phyloP scores from a whole-genome alignment of 2,329 filamentous ascomycete species.

The Aplosporella prunicola region DNA sequence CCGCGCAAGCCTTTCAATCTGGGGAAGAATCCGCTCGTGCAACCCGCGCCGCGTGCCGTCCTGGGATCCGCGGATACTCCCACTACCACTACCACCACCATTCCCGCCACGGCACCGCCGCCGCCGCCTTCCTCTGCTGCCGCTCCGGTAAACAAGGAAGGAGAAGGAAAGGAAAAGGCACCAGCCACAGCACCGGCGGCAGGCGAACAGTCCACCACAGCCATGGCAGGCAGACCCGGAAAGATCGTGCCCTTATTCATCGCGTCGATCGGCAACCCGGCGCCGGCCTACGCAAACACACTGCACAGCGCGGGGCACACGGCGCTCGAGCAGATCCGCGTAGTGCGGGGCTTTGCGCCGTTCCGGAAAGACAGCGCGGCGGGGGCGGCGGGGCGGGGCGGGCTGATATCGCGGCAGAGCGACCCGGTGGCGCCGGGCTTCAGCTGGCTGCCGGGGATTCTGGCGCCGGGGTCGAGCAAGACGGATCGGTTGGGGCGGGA shows the following conservation, averaged over 20 bases:
- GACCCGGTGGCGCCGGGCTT: conserved; percentile 1
- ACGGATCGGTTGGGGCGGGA: neutral
- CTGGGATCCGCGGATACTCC: too few species aligned
- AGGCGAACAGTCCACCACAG: too few species aligned
- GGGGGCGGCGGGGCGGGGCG: conserved; percentile 20
- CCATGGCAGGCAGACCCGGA: conserved; percentile 12
- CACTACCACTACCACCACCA: too few species aligned
- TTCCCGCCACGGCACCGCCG: too few species aligned
- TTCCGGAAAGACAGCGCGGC: conserved; percentile 4
- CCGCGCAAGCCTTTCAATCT: too few species aligned
- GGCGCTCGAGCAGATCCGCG: conserved; percentile 47
- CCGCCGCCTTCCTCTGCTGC: too few species aligned
- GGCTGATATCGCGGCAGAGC: conserved; percentile 17
- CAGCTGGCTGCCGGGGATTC: neutral
- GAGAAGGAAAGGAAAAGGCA: too few species aligned
- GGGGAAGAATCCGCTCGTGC: too few species aligned
- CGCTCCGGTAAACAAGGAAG: too few species aligned
- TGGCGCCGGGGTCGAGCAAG: neutral
- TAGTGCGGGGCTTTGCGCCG: conserved; percentile 34
- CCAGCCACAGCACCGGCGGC: too few species aligned
- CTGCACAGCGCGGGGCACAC: conserved; percentile 83
- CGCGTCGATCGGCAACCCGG: conserved; percentile 78
- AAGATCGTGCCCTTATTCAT: conserved; percentile 53
- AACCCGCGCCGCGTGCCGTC: too few species aligned
- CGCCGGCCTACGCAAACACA: conserved; percentile 57